These are phyloP conservation scores for Candida cerambycidarum DNA, from an alignment of 805 yeast genomes.

Conservation along the genomic window DNA sequence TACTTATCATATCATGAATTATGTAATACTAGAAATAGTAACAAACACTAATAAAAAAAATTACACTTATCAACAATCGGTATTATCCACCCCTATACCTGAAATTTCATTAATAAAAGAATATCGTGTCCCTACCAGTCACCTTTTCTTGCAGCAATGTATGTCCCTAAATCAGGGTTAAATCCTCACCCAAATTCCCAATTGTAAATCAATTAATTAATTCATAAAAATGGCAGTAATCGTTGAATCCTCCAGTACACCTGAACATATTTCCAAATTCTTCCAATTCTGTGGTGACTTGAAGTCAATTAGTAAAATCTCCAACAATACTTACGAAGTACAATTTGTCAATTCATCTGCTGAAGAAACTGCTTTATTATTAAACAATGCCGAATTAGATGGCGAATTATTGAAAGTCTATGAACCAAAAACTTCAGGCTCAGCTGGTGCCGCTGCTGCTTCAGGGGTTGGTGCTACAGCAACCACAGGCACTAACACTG, in stretches of 20 bases:
- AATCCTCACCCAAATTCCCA: neutral
- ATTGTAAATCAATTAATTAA: neutral
- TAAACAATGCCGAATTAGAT: conserved; percentile 73
- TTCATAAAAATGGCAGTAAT: conserved; percentile 15
- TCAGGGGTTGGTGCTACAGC: conserved; percentile 13
- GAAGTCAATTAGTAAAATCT: conserved; percentile 31
- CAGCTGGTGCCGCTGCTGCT: conserved; percentile 12
- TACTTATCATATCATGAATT: too few species aligned
- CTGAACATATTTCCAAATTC: conserved; percentile 58
- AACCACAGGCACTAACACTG: conserved; percentile 12
- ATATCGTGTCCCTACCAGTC: conserved; percentile 10
- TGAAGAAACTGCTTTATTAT: conserved; percentile 64
- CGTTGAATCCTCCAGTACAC: conserved; percentile 50
- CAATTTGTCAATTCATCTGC: conserved; percentile 60
- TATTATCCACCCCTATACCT: neutral
- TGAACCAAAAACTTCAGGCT: conserved; percentile 14
- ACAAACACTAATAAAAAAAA: too few species aligned
- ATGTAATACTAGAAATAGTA: too few species aligned
- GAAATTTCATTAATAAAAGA: neutral
- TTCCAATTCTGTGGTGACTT: conserved; percentile 72
- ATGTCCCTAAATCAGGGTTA: neutral
- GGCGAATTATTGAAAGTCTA: conserved; percentile 53
- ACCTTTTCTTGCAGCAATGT: conserved; percentile 10
- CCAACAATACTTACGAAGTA: conserved; percentile 45
- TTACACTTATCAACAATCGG: too few species aligned